phyloP scores from a whole-genome alignment of 1,284 basidiomycete species.

The Cryptococcus deneoformans region DNA sequence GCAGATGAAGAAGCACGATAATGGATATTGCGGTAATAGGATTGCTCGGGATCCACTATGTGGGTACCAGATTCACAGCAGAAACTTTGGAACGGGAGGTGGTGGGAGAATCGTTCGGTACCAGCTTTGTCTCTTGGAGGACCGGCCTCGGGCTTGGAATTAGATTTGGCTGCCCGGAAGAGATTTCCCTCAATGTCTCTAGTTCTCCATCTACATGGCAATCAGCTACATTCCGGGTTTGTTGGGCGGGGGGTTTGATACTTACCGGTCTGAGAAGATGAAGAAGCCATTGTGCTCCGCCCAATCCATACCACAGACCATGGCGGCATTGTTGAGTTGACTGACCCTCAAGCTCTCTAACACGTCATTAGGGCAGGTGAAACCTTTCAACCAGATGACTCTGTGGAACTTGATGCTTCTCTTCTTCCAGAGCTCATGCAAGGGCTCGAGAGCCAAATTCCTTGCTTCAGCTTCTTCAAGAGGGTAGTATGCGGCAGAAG shows the following conservation, averaged over 20 bases:
- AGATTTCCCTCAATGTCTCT: constrained; percentile 94
- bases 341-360: constrained; percentile 88
- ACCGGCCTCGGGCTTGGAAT: constrained; percentile 80
- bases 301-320: constrained; percentile 99
- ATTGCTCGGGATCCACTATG: constrained; percentile 86
- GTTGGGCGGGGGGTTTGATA: constrained; percentile 21
- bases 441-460: constrained; percentile 83
- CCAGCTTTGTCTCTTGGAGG: constrained; percentile 81
- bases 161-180: constrained; percentile 90
- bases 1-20: constrained; percentile 77
- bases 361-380: constrained; percentile 95
- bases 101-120: constrained; percentile 76
- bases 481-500: constrained; percentile 83
- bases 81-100: constrained; percentile 93
- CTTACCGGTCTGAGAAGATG: constrained; percentile 89
- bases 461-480: constrained; percentile 88
- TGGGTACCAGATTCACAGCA: constrained; percentile 96
- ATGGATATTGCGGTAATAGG: constrained; percentile 80
- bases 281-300: constrained; percentile 94
- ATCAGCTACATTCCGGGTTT: background rate
- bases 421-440: constrained; percentile 74
- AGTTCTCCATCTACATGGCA: constrained; percentile 72
- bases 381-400: constrained; percentile 94
- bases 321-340: constrained; percentile 81
- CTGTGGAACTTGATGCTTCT: constrained; percentile 77